Conservation (phyloP, 805 yeast genomes). For the Candida broadrunensis region DNA sequence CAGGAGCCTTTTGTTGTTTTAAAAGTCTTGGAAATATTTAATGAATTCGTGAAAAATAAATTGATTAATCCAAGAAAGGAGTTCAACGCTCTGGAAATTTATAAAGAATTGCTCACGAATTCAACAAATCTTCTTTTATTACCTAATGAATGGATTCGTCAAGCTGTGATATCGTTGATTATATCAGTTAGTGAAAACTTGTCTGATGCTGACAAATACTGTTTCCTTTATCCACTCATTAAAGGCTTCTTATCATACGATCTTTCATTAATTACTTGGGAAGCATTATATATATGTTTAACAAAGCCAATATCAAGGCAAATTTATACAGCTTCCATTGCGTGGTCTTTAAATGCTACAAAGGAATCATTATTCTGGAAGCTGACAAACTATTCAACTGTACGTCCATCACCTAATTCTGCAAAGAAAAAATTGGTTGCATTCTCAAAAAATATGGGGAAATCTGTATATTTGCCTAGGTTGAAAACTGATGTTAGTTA, state of each 20-base stretch:
- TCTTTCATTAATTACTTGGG: constrained; percentile 63
- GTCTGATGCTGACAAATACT: constrained; percentile 75
- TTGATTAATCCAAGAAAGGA: constrained; percentile 33
- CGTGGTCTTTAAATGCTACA: constrained; percentile 68
- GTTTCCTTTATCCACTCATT: constrained; percentile 78
- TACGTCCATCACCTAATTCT: constrained; percentile 2
- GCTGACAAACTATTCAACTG: constrained; percentile 23
- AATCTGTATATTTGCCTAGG: constrained; percentile 29
- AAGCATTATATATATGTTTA: constrained; percentile 61
- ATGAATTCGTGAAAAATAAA: constrained; percentile 24
- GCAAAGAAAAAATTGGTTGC: constrained; percentile 18
- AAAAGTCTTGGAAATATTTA: constrained; percentile 52
- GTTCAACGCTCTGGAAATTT: constrained; percentile 37
- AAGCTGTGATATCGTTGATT: constrained; percentile 59
- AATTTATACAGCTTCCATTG: constrained; percentile 58
- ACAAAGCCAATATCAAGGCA: constrained; percentile 65
- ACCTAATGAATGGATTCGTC: constrained; percentile 85
- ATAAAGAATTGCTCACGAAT: constrained; percentile 29
- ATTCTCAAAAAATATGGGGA: constrained; percentile 33
- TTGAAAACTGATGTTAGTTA: constrained; percentile 6
- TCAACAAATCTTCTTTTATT: constrained; percentile 64
- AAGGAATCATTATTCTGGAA: constrained; percentile 80
- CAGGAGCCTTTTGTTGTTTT: constrained; percentile 79
- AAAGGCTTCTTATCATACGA: constrained; percentile 77
- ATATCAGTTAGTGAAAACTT: constrained; percentile 60